Conservation (phyloP, 805 yeast genomes). For the Candida nitratophila region DNA sequence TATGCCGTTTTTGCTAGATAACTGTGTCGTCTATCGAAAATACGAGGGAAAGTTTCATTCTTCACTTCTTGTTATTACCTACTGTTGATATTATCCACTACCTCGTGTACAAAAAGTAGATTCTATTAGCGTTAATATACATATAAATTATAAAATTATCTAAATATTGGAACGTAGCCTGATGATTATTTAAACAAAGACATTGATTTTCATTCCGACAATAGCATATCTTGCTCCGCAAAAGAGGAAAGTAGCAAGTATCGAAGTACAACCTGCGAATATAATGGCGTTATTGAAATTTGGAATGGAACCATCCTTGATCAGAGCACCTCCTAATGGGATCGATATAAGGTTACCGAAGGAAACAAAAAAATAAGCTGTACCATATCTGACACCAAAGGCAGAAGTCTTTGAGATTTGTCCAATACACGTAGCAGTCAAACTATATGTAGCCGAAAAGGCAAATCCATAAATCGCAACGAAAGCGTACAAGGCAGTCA, state of each 20-base stretch:
- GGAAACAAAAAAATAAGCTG: slow-evolving; percentile 55
- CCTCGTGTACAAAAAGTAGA: too few relatives aligned
- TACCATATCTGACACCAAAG: slow-evolving; percentile 65
- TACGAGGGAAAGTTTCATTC: too few relatives aligned
- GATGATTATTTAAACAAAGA: slow-evolving; percentile 11
- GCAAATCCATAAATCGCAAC: slow-evolving; percentile 44
- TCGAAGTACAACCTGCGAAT: slow-evolving; percentile 18
- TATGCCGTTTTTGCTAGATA: too few relatives aligned
- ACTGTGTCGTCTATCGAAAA: too few relatives aligned
- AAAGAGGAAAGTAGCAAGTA: slow-evolving; percentile 10
- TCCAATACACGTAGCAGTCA: slow-evolving; percentile 59
- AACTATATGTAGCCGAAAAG: slow-evolving; percentile 50
- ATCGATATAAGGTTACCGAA: slow-evolving; percentile 38
- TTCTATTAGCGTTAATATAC: too few relatives aligned
- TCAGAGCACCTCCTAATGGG: slow-evolving; percentile 43
- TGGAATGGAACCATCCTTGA: slow-evolving; percentile 20
- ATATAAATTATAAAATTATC: too few relatives aligned
- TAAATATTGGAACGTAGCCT: too few relatives aligned
- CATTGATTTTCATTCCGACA: slow-evolving; percentile 22
- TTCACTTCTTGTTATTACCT: too few relatives aligned
- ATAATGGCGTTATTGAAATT: slow-evolving; percentile 20
- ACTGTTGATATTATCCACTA: too few relatives aligned
- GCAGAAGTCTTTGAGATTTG: slow-evolving; percentile 49
- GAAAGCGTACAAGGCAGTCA: slow-evolving; percentile 41
- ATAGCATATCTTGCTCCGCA: slow-evolving; percentile 9